phyloP scores from a whole-genome alignment of 164 flowering plant species.

The Umbilicus rupestris region DNA sequence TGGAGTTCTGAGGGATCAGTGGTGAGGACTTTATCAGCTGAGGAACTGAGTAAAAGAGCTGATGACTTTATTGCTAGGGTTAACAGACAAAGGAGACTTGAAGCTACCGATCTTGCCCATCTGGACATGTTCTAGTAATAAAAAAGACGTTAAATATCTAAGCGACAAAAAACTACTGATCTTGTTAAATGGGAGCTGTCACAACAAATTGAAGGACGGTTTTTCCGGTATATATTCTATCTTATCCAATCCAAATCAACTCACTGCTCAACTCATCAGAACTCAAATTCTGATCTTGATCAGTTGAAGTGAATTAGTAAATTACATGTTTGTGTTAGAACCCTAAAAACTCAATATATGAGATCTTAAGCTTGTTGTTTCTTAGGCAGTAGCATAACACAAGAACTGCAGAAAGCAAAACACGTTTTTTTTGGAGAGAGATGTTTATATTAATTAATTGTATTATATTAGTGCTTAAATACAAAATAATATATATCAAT shows the following conservation, averaged over 20 bases:
- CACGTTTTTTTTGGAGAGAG: too few species aligned
- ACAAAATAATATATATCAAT: too few species aligned
- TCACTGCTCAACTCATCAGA: not conserved
- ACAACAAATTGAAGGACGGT: not conserved
- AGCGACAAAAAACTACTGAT: too few species aligned
- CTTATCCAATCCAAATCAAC: not conserved
- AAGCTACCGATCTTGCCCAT: conserved; percentile 25
- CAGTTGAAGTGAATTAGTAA: conserved; percentile 4
- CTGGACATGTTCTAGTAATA: too few species aligned
- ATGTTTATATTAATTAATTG: too few species aligned
- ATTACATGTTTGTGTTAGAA: not conserved
- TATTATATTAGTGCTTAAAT: too few species aligned
- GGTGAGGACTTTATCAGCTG: conserved; percentile 19
- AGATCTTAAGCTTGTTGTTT: not conserved
- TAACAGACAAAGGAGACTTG: conserved; percentile 46
- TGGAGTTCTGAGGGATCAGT: conserved; percentile 16
- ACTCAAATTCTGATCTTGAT: not conserved
- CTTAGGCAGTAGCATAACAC: too few species aligned
- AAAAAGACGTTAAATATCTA: too few species aligned
- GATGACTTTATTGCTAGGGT: conserved; percentile 68
- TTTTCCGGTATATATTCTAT: not conserved
- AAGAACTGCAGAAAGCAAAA: too few species aligned
- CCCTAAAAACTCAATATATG: not conserved
- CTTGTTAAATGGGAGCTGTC: not conserved
- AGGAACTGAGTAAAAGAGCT: conserved; percentile 43